Conservation (phyloP, 768 basidiomycete species). For the Suillus americanus region DNA sequence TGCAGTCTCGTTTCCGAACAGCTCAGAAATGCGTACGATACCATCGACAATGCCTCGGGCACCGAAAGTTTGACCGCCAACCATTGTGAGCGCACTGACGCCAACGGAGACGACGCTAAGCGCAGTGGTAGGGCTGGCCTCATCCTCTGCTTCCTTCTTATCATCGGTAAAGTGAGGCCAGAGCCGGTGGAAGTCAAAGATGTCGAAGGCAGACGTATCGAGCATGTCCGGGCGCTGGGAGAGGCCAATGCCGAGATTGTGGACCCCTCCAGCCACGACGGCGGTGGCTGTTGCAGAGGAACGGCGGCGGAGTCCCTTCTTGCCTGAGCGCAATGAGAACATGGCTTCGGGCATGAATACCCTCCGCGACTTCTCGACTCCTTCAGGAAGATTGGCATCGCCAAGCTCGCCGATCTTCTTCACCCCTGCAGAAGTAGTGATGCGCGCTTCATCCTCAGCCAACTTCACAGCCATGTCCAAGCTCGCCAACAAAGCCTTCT, state of each 20-base stretch:
- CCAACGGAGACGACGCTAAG: slow-evolving; percentile 74
- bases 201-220: slow-evolving; percentile 78
- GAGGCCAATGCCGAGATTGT: slow-evolving; percentile 82
- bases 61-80: slow-evolving; percentile 81
- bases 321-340: slow-evolving; percentile 65
- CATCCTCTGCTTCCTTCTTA: slow-evolving; percentile 26
- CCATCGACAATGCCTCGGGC: slow-evolving; percentile 77
- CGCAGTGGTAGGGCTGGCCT: slow-evolving; percentile 54
- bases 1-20: slow-evolving; percentile 76
- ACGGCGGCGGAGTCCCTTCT: slow-evolving; percentile 40
- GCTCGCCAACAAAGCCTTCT: slow-evolving; percentile 71
- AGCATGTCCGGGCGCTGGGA: slow-evolving; percentile 74
- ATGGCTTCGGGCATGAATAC: slow-evolving; percentile 98
- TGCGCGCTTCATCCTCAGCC: slow-evolving; percentile 83
- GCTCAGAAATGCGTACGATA: slow-evolving; percentile 68
- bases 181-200: slow-evolving; percentile 86
- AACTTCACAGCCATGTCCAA: slow-evolving; percentile 77
- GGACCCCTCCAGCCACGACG: slow-evolving; percentile 73
- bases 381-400: slow-evolving; percentile 74
- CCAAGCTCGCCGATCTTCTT: slow-evolving; percentile 65
- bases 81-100: slow-evolving; percentile 85
- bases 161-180: slow-evolving; percentile 65
- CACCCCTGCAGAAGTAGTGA: slow-evolving; percentile 64
- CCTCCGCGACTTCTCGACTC: slow-evolving; percentile 76
- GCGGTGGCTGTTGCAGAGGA: slow-evolving; percentile 38